These are phyloP conservation scores for Stachybotrys chlorohalonatus DNA, from an alignment of 2,329 filamentous ascomycete genomes.

Conservation along the genomic window DNA sequence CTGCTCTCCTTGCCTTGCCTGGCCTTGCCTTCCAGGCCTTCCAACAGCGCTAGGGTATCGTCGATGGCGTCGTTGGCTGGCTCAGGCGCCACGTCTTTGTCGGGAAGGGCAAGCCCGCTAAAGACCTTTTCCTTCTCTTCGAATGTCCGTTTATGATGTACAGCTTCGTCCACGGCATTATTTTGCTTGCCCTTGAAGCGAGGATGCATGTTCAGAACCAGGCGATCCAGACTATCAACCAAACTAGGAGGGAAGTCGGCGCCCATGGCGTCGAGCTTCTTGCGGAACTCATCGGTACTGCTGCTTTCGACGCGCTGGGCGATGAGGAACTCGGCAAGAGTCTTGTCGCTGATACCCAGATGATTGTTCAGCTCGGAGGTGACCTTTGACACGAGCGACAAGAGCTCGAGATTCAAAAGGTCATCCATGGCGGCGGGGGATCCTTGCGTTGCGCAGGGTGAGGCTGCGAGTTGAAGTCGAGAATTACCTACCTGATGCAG, in stretches of 20 bases:
- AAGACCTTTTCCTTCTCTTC: conserved; percentile 83
- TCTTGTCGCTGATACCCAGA: conserved; percentile 85
- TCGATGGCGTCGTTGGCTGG: conserved; percentile 62
- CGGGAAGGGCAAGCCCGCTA: conserved; percentile 78
- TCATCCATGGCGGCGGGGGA: conserved; percentile 64
- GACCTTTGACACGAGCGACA: conserved; percentile 91
- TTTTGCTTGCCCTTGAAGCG: conserved; percentile 60
- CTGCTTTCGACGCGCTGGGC: conserved; percentile 73
- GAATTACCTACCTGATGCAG: not conserved
- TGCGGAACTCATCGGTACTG: conserved; percentile 64
- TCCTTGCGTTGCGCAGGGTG: conserved; percentile 10
- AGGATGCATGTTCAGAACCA: conserved; percentile 85
- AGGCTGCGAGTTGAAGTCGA: not conserved
- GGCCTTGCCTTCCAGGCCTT: conserved; percentile 66
- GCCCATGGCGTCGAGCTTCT: conserved; percentile 64
- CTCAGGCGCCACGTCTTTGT: conserved; percentile 46
- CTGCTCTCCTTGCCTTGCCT: conserved; percentile 38
- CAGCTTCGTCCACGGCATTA: conserved; percentile 27
- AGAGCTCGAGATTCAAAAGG: conserved; percentile 78
- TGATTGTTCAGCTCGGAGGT: conserved; percentile 93
- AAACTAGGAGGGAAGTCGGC: conserved; percentile 79
- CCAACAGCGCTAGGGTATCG: conserved; percentile 86
- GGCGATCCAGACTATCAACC: conserved; percentile 81
- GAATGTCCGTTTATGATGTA: conserved; percentile 31
- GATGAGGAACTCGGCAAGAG: conserved; percentile 92